Conservation (phyloP, 73 alveolate species). For the Durusdinium trenchii region DNA sequence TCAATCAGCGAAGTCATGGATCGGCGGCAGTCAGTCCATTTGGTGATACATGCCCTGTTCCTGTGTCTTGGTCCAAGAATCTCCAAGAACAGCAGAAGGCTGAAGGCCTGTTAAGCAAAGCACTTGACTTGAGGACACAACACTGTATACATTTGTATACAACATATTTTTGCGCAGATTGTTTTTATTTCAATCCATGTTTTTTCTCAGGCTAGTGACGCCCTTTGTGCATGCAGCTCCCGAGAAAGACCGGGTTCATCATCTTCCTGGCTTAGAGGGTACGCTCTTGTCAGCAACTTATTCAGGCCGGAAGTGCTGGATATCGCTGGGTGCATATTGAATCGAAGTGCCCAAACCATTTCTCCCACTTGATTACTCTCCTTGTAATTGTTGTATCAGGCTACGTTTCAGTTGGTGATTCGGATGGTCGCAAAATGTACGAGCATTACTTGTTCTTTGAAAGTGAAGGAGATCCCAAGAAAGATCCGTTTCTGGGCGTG, state of each 20-base stretch:
- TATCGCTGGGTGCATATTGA: not conserved
- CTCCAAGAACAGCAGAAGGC: too few relatives aligned
- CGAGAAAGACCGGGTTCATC: not conserved
- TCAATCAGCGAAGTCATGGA: too few relatives aligned
- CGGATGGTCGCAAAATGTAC: slow-evolving; percentile 60
- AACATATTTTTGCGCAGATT: not conserved
- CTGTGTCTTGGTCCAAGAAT: too few relatives aligned
- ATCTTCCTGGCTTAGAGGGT: slow-evolving; percentile 50
- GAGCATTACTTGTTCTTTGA: slow-evolving; percentile 96
- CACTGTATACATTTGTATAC: not conserved
- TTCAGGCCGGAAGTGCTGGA: not conserved
- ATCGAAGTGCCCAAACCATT: not conserved
- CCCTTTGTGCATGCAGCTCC: too few relatives aligned
- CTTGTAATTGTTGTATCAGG: not conserved
- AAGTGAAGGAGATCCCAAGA: slow-evolving; percentile 96
- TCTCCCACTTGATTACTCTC: not conserved
- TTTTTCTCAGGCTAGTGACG: not conserved
- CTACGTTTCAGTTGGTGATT: slow-evolving; percentile 70
- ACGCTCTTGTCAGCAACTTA: slow-evolving; percentile 26
- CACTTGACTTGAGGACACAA: too few relatives aligned
- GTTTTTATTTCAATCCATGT: not conserved
- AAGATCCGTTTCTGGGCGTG: slow-evolving; percentile 96
- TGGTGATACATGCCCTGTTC: too few relatives aligned
- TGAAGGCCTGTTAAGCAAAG: too few relatives aligned
- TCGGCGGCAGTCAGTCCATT: too few relatives aligned